phyloP scores from a whole-genome alignment of 768 basidiomycete species.

The Albatrellus ellisii region DNA sequence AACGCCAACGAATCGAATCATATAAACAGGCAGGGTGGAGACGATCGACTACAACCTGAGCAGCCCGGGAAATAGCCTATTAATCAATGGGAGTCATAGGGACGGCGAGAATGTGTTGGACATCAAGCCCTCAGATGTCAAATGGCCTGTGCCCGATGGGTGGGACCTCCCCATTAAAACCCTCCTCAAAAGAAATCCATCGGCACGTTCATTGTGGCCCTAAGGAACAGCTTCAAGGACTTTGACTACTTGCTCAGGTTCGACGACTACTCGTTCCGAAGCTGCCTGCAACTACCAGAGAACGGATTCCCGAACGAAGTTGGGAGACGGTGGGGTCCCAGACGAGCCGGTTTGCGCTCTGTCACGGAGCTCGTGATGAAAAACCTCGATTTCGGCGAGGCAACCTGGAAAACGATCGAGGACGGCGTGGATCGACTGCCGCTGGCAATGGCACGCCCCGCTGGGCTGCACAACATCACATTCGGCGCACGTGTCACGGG shows the following conservation, averaged over 20 bases:
- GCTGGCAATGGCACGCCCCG: conserved; percentile 12
- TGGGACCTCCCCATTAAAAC: conserved; percentile 9
- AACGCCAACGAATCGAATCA: too few species aligned
- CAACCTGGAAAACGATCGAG: conserved; percentile 14
- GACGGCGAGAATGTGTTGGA: conserved; percentile 1
- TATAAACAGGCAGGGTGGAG: too few species aligned
- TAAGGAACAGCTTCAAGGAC: conserved; percentile 9
- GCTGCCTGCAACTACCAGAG: conserved; percentile 8
- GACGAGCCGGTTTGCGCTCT: conserved; percentile 17
- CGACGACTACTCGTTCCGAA: conserved; percentile 15
- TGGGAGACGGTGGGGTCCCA: too few species aligned
- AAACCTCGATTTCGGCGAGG: conserved; percentile 14
- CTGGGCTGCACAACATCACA: conserved; percentile 15
- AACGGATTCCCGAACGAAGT: conserved; percentile 12
- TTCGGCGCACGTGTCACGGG: conserved; percentile 13
- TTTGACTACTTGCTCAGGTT: conserved; percentile 10
- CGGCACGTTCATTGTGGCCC: conserved; percentile 5
- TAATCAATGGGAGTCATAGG: conserved; percentile 6
- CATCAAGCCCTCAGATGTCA: conserved; percentile 4
- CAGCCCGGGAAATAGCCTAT: conserved; percentile 10
- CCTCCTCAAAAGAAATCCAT: conserved; percentile 10
- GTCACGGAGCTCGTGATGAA: conserved; percentile 16
- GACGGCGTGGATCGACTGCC: conserved; percentile 16
- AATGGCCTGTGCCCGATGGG: conserved; percentile 8
- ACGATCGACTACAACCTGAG: conserved; percentile 11